Conservation (phyloP, 202 grass and related monocot genomes). For the Musa balbisiana region DNA sequence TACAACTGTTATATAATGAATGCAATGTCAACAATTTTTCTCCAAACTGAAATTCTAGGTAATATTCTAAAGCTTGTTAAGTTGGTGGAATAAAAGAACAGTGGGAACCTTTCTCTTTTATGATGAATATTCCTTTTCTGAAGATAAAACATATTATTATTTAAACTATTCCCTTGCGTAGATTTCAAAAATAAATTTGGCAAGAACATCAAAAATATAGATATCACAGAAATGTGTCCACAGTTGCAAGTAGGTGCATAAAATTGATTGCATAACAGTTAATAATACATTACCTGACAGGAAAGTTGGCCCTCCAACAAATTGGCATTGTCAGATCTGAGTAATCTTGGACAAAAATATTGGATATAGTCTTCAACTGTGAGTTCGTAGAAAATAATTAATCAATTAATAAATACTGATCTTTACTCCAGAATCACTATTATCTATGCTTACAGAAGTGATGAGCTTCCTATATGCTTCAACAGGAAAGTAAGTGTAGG, state of each 20-base stretch:
- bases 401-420: constrained; percentile 20
- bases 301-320: constrained; percentile 62
- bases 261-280: neutral
- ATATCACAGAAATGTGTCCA: neutral
- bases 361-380: constrained; percentile 46
- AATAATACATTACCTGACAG: constrained; percentile 50
- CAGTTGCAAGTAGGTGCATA: neutral
- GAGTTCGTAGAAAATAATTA: constrained; percentile 13
- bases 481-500: constrained; percentile 69
- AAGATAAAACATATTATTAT: neutral
- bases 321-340: constrained; percentile 74
- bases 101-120: neutral
- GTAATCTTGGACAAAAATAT: constrained; percentile 48
- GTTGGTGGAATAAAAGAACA: neutral
- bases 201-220: constrained; percentile 2
- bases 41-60: no score
- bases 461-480: constrained; percentile 48
- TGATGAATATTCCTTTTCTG: neutral
- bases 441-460: constrained; percentile 45
- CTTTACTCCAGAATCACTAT: constrained; percentile 15
- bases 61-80: no score
- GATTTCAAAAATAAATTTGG: neutral
- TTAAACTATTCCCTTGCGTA: neutral
- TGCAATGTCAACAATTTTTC: no score
- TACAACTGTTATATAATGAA: neutral